Evolutionary conservation across 202 grass and related monocot genomes (phyloP).

Genomic region (Schoenoplectus triqueter): DNA sequence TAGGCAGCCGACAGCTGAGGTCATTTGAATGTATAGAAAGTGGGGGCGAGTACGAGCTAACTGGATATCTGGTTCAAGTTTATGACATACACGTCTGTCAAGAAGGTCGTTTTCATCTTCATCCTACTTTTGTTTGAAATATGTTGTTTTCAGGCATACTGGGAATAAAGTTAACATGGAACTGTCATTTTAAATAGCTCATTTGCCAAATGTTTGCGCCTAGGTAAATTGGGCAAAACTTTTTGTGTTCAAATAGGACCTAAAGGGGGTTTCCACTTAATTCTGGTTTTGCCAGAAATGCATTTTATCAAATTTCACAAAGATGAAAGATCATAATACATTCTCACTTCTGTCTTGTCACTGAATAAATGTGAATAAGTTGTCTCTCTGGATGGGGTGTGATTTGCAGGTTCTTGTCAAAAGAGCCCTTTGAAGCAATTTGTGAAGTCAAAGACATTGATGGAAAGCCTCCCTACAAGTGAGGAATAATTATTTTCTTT

Average conservation of each 20-base stretch:
- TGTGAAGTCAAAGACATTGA: slow-evolving; percentile 31
- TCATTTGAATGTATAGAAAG: slow-evolving; percentile 70
- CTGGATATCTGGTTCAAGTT: slow-evolving; percentile 69
- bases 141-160: not conserved
- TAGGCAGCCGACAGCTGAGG: slow-evolving; percentile 62
- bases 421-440: slow-evolving; percentile 30
- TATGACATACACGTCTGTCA: slow-evolving; percentile 42
- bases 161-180: not conserved
- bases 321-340: not conserved
- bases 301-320: not conserved
- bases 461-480: slow-evolving; percentile 19
- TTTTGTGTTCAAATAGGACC: not conserved
- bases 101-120: slow-evolving; percentile 48
- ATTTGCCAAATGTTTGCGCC: slow-evolving; percentile 7
- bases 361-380: not conserved
- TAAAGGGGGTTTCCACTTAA: not conserved
- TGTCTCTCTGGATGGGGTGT: not conserved
- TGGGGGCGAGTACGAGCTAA: slow-evolving; percentile 54
- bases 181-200: not conserved
- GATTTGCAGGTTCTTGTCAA: slow-evolving; percentile 27
- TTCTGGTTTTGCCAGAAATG: not conserved
- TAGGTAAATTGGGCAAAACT: not conserved
- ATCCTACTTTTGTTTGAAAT: slow-evolving; percentile 6
- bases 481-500: not conserved
- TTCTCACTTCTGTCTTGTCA: not conserved